A percentile compares a stretch with the other conserved stretches of the same genome.
phyloP scores from a whole-genome alignment of 2,329 filamentous ascomycete species.

The Aureobasidium leucospermi region DNA sequence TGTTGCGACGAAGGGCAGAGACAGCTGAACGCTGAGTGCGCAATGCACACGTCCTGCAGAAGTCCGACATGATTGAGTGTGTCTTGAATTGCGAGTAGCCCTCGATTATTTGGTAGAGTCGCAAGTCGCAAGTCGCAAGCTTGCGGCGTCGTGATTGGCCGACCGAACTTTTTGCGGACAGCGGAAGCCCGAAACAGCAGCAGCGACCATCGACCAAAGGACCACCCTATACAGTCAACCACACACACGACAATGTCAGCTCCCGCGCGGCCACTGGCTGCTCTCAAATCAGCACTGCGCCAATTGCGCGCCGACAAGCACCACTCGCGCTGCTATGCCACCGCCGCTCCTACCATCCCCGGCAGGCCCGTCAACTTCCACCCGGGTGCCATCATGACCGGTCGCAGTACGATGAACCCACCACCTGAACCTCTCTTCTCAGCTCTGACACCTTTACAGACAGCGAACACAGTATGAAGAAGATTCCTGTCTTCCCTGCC shows the following conservation, averaged over 20 bases:
- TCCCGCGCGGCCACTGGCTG: conserved; percentile 59
- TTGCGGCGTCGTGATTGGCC: conserved; percentile 12
- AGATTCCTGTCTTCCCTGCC: conserved; percentile 36
- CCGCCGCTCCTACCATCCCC: conserved; percentile 36
- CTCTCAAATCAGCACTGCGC: conserved; percentile 59
- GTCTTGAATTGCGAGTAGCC: background rate
- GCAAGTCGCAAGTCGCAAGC: background rate
- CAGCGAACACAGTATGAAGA: conserved; percentile 19
- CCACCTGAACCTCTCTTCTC: background rate
- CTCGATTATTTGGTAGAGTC: background rate
- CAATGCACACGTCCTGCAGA: conserved; percentile 27
- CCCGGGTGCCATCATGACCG: conserved; percentile 18
- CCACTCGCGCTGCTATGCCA: conserved; percentile 18
- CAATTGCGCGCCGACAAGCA: conserved; percentile 39
- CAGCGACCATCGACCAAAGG: conserved; percentile 8
- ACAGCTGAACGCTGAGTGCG: conserved; percentile 23
- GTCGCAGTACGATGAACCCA: conserved; percentile 14
- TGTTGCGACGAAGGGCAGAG: conserved; percentile 14
- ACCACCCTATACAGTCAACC: background rate
- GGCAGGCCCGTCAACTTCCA: conserved; percentile 17
- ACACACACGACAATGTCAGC: conserved; percentile 44
- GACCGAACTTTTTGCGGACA: conserved; percentile 12
- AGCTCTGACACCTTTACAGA: conserved; percentile 7
- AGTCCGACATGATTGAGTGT: conserved; percentile 20
- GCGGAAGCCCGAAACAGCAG: conserved; percentile 11